Evolutionary conservation across 169 alveolate species (phyloP).

Genomic region (Eimeria falciformis): DNA sequence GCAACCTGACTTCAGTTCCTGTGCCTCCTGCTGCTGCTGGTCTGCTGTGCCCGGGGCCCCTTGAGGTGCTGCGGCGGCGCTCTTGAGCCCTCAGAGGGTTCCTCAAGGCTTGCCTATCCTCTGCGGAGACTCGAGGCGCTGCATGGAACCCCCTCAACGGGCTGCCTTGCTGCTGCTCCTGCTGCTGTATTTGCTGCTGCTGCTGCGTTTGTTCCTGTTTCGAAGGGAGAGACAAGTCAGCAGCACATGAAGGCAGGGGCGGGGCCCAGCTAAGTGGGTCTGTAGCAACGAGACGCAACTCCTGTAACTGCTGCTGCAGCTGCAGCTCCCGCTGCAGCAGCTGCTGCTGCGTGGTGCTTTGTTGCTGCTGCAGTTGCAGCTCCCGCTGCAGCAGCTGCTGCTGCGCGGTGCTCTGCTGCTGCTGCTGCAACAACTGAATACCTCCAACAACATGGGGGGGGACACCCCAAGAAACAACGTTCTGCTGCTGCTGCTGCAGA

Average conservation of each 20-base stretch:
- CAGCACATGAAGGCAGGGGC: neutral
- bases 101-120: neutral
- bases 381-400: no score
- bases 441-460: neutral
- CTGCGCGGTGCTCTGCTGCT: conserved; percentile 6
- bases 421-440: neutral
- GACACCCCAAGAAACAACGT: neutral
- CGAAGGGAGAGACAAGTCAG: neutral
- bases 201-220: neutral
- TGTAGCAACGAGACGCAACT: neutral
- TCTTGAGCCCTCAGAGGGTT: neutral
- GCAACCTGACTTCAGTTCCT: neutral
- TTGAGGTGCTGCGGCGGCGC: conserved; percentile 2
- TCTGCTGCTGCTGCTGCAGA: conserved; percentile 8
- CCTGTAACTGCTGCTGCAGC: conserved; percentile 32
- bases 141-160: no score
- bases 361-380: neutral
- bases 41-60: conserved; percentile 18
- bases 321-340: neutral
- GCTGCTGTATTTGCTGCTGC: neutral
- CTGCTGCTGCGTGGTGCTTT: neutral
- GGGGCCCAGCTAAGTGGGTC: neutral
- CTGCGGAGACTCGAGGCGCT: neutral
- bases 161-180: neutral
- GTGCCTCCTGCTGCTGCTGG: neutral